Conservation (phyloP, 2,329 filamentous ascomycete genomes). For the Fusarium tuaranense region DNA sequence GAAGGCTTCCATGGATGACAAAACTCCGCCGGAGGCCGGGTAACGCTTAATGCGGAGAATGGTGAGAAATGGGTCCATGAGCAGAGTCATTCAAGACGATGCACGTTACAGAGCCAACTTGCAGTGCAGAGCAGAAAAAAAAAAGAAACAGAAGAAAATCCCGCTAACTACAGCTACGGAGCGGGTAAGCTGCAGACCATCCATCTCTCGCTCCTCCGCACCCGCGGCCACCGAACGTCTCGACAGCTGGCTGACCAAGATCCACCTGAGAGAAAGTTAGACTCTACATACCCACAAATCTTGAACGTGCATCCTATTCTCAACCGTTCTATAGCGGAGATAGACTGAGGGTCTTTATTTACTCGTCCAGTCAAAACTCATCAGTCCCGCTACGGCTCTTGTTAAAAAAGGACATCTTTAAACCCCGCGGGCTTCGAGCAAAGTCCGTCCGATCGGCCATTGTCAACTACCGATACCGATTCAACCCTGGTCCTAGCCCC, state of each 20-base stretch:
- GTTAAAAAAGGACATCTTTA: neutral
- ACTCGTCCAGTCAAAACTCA: neutral
- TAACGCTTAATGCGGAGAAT: constrained; percentile 1
- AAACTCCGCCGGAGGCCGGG: constrained; percentile 1
- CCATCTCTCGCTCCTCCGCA: neutral
- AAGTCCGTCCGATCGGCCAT: constrained; percentile 20
- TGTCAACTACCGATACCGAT: constrained; percentile 20
- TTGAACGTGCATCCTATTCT: neutral
- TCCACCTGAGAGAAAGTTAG: neutral
- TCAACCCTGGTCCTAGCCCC: constrained; percentile 24
- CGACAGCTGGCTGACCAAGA: neutral
- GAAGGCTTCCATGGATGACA: neutral
- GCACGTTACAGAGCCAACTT: neutral
- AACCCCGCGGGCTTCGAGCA: constrained; percentile 3
- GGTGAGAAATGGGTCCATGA: neutral
- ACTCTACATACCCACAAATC: constrained; percentile 1
- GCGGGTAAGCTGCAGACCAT: neutral
- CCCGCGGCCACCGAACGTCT: constrained; percentile 12
- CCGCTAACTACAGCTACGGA: neutral
- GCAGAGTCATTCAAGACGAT: neutral
- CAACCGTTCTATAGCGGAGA: neutral
- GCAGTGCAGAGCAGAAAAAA: neutral
- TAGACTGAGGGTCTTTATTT: neutral
- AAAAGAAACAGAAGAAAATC: neutral
- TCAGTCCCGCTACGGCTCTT: neutral